phyloP scores from a whole-genome alignment of 2,329 filamentous ascomycete species.

The Curvularia spicifera region DNA sequence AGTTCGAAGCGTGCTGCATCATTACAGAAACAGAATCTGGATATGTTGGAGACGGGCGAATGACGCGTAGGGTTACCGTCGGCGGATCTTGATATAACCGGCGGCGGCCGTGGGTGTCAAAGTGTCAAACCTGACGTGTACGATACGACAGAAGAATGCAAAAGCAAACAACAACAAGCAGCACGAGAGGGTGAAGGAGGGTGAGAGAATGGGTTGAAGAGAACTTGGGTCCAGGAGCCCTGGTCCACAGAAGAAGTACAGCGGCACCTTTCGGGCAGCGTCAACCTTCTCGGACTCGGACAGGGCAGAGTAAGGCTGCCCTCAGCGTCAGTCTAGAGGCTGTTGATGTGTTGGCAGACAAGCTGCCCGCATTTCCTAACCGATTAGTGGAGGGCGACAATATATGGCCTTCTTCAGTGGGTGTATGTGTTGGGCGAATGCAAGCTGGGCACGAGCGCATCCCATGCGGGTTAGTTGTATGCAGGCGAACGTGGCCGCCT shows the following conservation, averaged over 20 bases:
- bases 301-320: constrained; percentile 40
- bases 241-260: constrained; percentile 45
- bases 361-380: constrained; percentile 45
- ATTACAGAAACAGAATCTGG: constrained; percentile 23
- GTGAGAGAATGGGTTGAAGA: constrained; percentile 34
- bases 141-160: constrained; percentile 29
- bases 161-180: constrained; percentile 42
- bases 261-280: constrained; percentile 28
- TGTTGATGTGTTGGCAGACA: constrained; percentile 51
- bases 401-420: constrained; percentile 41
- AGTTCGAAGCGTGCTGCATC: constrained; percentile 47
- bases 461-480: constrained; percentile 46
- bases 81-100: constrained; percentile 24
- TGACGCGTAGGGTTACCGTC: constrained; percentile 23
- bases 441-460: constrained; percentile 45
- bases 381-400: constrained; percentile 48
- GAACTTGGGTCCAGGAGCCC: constrained; percentile 40
- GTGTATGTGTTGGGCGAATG: constrained; percentile 50
- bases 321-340: constrained; percentile 38
- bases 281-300: constrained; percentile 28
- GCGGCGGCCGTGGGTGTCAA: constrained; percentile 18
- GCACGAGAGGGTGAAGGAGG: constrained; percentile 28
- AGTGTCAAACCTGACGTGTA: constrained; percentile 16
- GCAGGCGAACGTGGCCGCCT: constrained; percentile 49
- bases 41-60: constrained; percentile 30